Evolutionary conservation across 2,329 filamentous ascomycete species (phyloP).

Genomic region (Hypoxylon sp.): DNA sequence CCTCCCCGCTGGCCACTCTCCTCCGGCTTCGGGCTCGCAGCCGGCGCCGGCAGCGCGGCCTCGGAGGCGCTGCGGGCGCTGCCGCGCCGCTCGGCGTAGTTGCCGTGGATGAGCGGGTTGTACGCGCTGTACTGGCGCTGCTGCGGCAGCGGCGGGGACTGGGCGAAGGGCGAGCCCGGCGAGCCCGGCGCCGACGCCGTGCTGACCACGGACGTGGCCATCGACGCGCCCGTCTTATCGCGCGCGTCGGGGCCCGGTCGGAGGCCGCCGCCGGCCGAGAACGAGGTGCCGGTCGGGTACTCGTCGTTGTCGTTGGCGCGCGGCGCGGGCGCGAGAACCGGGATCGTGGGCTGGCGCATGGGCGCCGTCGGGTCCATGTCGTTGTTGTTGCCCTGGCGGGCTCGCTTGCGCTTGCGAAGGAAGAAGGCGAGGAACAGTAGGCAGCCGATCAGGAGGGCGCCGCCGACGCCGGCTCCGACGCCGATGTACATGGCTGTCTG

Average conservation of each 20-base stretch:
- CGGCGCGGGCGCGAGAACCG: not conserved
- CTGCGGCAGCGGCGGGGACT: not conserved
- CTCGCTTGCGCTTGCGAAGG: conserved; percentile 23
- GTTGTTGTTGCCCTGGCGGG: not conserved
- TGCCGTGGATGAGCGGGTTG: conserved; percentile 26
- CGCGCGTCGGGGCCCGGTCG: too few relatives aligned
- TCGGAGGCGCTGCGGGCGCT: not conserved
- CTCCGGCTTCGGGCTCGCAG: not conserved
- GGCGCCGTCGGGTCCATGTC: not conserved
- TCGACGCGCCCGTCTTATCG: too few relatives aligned
- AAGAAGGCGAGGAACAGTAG: conserved; percentile 22
- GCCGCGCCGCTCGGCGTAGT: conserved; percentile 14
- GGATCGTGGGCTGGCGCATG: not conserved
- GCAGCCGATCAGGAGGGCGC: conserved; percentile 22
- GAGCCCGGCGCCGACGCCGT: not conserved
- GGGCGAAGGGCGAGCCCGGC: not conserved
- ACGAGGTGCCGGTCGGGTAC: not conserved
- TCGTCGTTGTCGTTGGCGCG: not conserved
- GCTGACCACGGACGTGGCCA: not conserved
- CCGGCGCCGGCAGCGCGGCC: not conserved
- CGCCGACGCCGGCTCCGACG: conserved; percentile 31
- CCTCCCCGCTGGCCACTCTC: not conserved
- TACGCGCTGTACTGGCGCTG: conserved; percentile 24
- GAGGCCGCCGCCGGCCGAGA: too few relatives aligned
- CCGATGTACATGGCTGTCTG: conserved; percentile 21